phyloP scores from a whole-genome alignment of 1,284 basidiomycete species.

The Ustilago xerochloae region DNA sequence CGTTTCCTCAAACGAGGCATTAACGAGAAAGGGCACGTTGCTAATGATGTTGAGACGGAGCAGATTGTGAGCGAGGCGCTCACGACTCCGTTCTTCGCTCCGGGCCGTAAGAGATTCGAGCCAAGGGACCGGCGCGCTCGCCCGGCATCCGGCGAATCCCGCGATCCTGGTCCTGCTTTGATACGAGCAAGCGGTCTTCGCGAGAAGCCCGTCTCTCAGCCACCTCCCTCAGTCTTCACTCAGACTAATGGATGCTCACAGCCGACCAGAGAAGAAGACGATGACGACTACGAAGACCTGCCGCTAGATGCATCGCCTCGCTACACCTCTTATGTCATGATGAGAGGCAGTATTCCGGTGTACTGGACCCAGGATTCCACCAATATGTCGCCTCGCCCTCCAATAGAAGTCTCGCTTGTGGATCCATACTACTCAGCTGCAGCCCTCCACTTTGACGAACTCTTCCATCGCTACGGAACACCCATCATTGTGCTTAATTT shows the following conservation, averaged over 20 bases:
- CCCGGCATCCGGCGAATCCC: neutral
- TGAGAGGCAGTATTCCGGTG: constrained; percentile 92
- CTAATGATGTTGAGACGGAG: constrained; percentile 99
- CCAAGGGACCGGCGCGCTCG: constrained; percentile 14
- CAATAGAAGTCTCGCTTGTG: constrained; percentile 87
- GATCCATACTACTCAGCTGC: constrained; percentile 96
- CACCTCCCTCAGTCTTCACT: neutral
- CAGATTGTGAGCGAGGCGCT: constrained; percentile 95
- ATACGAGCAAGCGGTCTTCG: constrained; percentile 32
- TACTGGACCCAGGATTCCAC: constrained; percentile 96
- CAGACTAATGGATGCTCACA: too few relatives aligned
- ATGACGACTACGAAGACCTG: constrained; percentile 30
- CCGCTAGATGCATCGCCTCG: constrained; percentile 72
- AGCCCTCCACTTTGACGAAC: constrained; percentile 90
- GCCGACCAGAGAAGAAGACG: constrained; percentile 15
- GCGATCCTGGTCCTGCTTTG: constrained; percentile 15
- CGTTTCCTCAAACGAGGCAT: constrained; percentile 94
- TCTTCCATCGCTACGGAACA: constrained; percentile 88
- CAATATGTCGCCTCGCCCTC: constrained; percentile 89
- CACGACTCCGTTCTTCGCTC: constrained; percentile 73
- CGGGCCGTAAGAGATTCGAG: constrained; percentile 31
- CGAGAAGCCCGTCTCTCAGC: constrained; percentile 21
- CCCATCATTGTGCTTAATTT: constrained; percentile 95
- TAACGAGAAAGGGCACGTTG: constrained; percentile 90
- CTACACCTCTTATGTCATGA: constrained; percentile 96